These are phyloP conservation scores for Persicaria tinctoria DNA, from an alignment of 148 eudicot genomes.

Conservation along the genomic window DNA sequence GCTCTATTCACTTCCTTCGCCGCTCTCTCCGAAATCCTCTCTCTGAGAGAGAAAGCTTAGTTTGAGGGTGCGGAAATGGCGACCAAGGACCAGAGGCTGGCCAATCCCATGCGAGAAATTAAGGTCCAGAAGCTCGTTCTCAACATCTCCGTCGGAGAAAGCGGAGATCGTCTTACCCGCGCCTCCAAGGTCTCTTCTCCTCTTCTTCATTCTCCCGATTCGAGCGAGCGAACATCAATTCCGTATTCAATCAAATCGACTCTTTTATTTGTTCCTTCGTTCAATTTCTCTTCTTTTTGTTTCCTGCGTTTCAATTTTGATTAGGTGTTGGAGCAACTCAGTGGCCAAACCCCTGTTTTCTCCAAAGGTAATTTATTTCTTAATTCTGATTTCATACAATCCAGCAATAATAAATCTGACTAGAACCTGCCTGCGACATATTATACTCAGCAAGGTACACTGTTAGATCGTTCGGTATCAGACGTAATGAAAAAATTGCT, in stretches of 20 bases:
- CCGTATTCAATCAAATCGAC: background rate
- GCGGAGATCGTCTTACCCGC: conserved; percentile 71
- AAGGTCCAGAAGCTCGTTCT: conserved; percentile 78
- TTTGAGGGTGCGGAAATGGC: conserved; percentile 3
- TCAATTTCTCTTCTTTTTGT: background rate
- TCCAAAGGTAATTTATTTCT: conserved; percentile 43
- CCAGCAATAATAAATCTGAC: background rate
- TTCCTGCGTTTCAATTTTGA: background rate
- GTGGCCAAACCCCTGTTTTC: conserved; percentile 70
- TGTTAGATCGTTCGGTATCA: conserved; percentile 78
- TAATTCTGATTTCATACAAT: background rate
- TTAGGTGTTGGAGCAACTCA: conserved; percentile 69
- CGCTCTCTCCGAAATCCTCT: background rate
- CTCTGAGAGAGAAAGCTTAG: background rate
- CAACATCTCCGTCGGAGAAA: conserved; percentile 73
- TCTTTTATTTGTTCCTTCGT: background rate
- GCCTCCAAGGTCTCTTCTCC: conserved; percentile 40
- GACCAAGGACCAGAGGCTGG: conserved; percentile 50
- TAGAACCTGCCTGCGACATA: background rate
- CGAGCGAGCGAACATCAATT: background rate
- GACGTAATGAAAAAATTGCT: conserved; percentile 91
- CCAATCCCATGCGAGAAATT: conserved; percentile 73
- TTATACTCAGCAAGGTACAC: conserved; percentile 57
- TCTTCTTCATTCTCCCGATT: background rate
- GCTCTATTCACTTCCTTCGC: background rate